Conservation (phyloP, 345 rosid genomes). For the Syzygium aromaticum region DNA sequence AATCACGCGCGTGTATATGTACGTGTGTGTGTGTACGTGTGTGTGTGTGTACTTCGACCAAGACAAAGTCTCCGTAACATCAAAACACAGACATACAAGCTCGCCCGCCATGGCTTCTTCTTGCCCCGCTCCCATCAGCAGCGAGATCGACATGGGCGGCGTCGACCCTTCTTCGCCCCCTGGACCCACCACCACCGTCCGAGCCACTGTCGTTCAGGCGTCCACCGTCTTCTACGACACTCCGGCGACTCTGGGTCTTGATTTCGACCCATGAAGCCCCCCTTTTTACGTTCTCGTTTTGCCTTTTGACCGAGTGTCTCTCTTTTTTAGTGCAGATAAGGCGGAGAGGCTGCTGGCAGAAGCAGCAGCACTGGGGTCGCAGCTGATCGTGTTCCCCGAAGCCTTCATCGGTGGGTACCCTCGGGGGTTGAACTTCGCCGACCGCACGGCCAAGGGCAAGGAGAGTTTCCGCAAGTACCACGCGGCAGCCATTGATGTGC, state of each 20-base stretch:
- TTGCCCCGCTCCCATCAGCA: background rate
- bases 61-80: background rate
- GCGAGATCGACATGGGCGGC: background rate
- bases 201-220: constrained; percentile 90
- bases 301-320: background rate
- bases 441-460: constrained; percentile 59
- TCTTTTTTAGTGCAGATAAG: constrained; percentile 37
- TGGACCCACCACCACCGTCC: constrained; percentile 36
- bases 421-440: constrained; percentile 75
- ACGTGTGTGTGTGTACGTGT: background rate
- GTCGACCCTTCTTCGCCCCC: constrained; percentile 2
- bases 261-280: background rate
- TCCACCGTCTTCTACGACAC: constrained; percentile 88
- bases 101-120: background rate
- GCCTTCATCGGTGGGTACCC: constrained; percentile 94
- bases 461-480: constrained; percentile 89
- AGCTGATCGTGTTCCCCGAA: constrained; percentile 90
- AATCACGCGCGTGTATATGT: background rate
- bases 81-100: background rate
- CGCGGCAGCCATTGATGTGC: constrained; percentile 82
- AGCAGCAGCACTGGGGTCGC: constrained; percentile 75
- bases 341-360: constrained; percentile 83
- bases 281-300: background rate
- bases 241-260: constrained; percentile 73
- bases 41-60: background rate